Evolutionary conservation across 2,329 filamentous ascomycete species (phyloP), one percentile per base, ranked within the genome.

Genomic region (Shiraia sp.): DNA sequence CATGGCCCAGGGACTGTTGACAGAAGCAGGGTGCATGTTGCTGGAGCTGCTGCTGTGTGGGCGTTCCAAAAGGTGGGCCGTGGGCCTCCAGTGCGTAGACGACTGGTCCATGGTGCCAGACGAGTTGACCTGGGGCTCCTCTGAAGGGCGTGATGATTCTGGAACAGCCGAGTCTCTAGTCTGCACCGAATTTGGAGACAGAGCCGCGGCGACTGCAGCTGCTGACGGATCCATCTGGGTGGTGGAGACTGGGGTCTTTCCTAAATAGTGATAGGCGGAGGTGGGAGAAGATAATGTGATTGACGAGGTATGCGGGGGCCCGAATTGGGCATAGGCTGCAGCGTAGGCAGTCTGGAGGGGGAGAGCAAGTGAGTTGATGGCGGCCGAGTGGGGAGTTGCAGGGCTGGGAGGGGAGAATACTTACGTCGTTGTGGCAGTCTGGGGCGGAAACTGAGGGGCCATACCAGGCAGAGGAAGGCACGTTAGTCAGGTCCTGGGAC

Each of bases 41-140:
- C 69, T 72, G n/a, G 72, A 72, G 45, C 69, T 74, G 49, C 69
- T 74, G 49, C 72, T 75, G 37, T 66, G 65, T 25, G 72, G 68
- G 9, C 72, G 56, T 25, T 61, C 52, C 22, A 47, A 42, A 4
- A 51, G 42, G 29, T 49, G 47, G 3, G 49, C 40, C 8, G 43
- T 50, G 19, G 32, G 36, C 23, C 45, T 49, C 10, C 50, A 32
- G 3, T 40, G 46, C 23, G 41, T 39, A 6, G 48, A 45, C 15
- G 49, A 40, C 29, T 47, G 47, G 19, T 50, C 47, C n/a, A 42
- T 37, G 10, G 28, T 17, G 15, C 28, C 40, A 22, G 16, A 43
- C 22, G 30, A 16, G 25, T 60, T 49, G 23, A 45, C 33, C 30
- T 53, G 54, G 15, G 55, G 48, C 15, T 59, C 53, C 28, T 63